Conservation (phyloP, 2,329 filamentous ascomycete species). For the Ascochyta pisi region DNA sequence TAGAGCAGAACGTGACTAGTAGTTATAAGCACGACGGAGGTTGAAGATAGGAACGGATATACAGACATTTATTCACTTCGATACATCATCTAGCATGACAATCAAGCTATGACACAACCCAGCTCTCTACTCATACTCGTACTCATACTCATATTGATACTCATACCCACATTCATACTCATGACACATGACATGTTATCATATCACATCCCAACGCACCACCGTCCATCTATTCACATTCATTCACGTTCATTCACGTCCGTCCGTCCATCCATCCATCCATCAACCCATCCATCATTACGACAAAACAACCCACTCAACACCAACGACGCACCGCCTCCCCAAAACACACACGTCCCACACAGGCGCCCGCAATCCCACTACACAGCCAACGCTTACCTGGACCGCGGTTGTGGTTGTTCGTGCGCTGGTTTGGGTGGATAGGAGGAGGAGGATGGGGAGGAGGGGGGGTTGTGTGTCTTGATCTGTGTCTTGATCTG, state of each 20-base stretch:
- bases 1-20: background rate
- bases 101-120: too few relatives aligned
- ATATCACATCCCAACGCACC: too few relatives aligned
- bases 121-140: too few relatives aligned
- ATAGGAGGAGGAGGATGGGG: slow-evolving; percentile 25
- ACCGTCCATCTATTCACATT: too few relatives aligned
- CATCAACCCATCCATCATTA: background rate
- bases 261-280: too few relatives aligned
- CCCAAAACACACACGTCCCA: slow-evolving; percentile 50
- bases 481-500: too few relatives aligned
- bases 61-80: background rate
- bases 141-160: too few relatives aligned
- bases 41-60: background rate
- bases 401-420: slow-evolving; percentile 22
- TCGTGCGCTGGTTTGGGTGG: slow-evolving; percentile 35
- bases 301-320: slow-evolving; percentile 50
- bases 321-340: slow-evolving; percentile 49
- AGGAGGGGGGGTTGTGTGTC: too few relatives aligned
- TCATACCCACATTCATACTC: too few relatives aligned
- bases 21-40: background rate
- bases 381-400: slow-evolving; percentile 32
- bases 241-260: too few relatives aligned
- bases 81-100: too few relatives aligned
- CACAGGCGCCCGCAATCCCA: slow-evolving; percentile 49
- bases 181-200: too few relatives aligned